These are phyloP conservation scores for Metarhizium album DNA, from an alignment of 2,329 filamentous ascomycete genomes.

Conservation along the genomic window DNA sequence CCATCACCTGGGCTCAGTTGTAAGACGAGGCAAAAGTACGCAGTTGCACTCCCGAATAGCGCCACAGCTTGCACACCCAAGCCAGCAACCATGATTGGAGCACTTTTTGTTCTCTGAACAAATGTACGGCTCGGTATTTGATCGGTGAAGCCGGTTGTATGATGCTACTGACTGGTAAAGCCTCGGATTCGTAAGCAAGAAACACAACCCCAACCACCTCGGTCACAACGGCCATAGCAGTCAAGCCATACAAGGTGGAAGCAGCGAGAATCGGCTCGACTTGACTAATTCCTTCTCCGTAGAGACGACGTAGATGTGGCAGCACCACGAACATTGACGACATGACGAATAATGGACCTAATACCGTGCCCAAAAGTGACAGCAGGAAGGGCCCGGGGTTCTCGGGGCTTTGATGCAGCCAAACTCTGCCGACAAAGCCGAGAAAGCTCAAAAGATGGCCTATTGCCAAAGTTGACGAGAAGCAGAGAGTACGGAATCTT, in stretches of 20 bases:
- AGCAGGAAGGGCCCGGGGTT: slow-evolving; percentile 29
- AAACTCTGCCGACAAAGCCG: slow-evolving; percentile 35
- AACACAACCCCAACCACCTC: slow-evolving; percentile 31
- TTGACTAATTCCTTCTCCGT: slow-evolving; percentile 31
- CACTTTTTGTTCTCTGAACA: slow-evolving; percentile 22
- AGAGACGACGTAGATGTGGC: slow-evolving; percentile 35
- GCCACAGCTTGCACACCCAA: slow-evolving; percentile 32
- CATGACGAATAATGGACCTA: slow-evolving; percentile 36
- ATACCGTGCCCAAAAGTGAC: slow-evolving; percentile 34
- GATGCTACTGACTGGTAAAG: slow-evolving; percentile 23
- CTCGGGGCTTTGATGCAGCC: slow-evolving; percentile 25
- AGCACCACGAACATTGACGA: slow-evolving; percentile 33
- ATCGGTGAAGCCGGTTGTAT: background rate
- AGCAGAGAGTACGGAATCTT: slow-evolving; percentile 28
- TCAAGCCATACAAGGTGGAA: slow-evolving; percentile 23
- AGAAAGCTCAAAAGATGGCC: slow-evolving; percentile 33
- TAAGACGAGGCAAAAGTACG: slow-evolving; percentile 30
- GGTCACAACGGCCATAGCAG: slow-evolving; percentile 24
- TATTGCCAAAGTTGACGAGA: slow-evolving; percentile 27
- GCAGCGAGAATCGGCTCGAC: slow-evolving; percentile 24
- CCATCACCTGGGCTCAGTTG: slow-evolving; percentile 26
- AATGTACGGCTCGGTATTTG: slow-evolving; percentile 8
- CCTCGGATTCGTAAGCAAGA: slow-evolving; percentile 22
- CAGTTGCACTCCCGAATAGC: slow-evolving; percentile 27
- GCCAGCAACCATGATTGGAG: slow-evolving; percentile 31